phyloP scores from a whole-genome alignment of 2,329 filamentous ascomycete species.

The Pseudogymnoascus sp. region DNA sequence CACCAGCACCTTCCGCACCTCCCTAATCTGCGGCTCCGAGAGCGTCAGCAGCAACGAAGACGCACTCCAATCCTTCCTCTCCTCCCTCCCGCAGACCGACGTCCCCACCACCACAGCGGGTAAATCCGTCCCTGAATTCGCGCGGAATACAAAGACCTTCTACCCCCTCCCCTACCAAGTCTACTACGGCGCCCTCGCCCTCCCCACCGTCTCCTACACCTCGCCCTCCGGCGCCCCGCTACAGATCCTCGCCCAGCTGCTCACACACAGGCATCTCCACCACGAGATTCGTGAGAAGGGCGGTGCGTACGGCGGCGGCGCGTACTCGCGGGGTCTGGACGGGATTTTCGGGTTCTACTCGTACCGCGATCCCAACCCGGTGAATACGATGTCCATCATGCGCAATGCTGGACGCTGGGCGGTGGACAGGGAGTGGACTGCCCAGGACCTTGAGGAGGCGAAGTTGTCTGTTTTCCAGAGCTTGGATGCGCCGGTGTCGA shows the following conservation, averaged over 20 bases:
- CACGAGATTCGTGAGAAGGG: slow-evolving; percentile 98
- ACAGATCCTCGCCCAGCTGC: slow-evolving; percentile 79
- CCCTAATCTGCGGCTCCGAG: slow-evolving; percentile 76
- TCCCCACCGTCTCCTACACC: slow-evolving; percentile 78
- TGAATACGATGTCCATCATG: slow-evolving; percentile 82
- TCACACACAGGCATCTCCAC: slow-evolving; percentile 94
- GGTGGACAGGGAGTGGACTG: slow-evolving; percentile 68
- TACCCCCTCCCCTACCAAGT: slow-evolving; percentile 96
- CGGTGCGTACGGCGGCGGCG: slow-evolving; percentile 88
- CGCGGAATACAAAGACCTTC: slow-evolving; percentile 63
- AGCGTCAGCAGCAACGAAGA: slow-evolving; percentile 61
- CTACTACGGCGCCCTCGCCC: slow-evolving; percentile 78
- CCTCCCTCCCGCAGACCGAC: slow-evolving; percentile 39
- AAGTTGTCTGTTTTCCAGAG: slow-evolving; percentile 92
- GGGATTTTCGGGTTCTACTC: slow-evolving; percentile 92
- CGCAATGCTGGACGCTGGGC: slow-evolving; percentile 75
- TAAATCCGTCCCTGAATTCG: slow-evolving; percentile 26
- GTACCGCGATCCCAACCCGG: slow-evolving; percentile 91
- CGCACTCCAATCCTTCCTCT: slow-evolving; percentile 63
- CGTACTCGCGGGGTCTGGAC: slow-evolving; percentile 69
- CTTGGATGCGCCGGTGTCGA: slow-evolving; percentile 79
- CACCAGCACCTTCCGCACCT: slow-evolving; percentile 60
- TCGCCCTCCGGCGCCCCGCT: slow-evolving; percentile 67
- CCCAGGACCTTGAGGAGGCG: slow-evolving; percentile 84
- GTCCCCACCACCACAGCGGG: slow-evolving; percentile 25